Conservation (phyloP, 2,329 filamentous ascomycete species). For the Sarocladium oryzae region DNA sequence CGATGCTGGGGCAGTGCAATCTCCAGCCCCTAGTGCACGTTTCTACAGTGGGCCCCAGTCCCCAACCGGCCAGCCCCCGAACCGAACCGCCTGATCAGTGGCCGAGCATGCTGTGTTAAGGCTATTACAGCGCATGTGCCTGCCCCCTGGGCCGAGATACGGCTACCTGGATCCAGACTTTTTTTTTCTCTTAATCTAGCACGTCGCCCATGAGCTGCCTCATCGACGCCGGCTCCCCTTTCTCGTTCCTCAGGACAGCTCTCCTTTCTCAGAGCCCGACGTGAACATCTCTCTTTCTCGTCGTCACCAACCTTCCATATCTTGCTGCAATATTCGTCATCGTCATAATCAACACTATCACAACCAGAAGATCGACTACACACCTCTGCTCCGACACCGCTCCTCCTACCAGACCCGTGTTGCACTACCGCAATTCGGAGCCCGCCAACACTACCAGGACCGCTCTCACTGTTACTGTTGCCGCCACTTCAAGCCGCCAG, state of each 20-base stretch:
- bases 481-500: conserved; percentile 8
- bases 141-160: neutral
- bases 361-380: neutral
- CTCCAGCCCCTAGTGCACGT: neutral
- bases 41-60: neutral
- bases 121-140: neutral
- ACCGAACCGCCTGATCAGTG: neutral
- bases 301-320: too few species aligned
- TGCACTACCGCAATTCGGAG: conserved; percentile 1
- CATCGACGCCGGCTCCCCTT: neutral
- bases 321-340: neutral
- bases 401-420: neutral
- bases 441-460: conserved; percentile 2
- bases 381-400: neutral
- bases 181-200: conserved; percentile 6
- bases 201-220: conserved; percentile 5
- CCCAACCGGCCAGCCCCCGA: too few species aligned
- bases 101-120: neutral
- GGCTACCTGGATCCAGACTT: neutral
- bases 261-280: neutral
- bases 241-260: neutral
- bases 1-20: neutral
- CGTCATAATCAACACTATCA: neutral
- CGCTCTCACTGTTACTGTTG: too few species aligned
- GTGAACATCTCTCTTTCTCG: neutral